Percentiles rank a stretch among this genome's conserved stretches.
phyloP scores from a whole-genome alignment of 768 basidiomycete species.

The Suillus subluteus region DNA sequence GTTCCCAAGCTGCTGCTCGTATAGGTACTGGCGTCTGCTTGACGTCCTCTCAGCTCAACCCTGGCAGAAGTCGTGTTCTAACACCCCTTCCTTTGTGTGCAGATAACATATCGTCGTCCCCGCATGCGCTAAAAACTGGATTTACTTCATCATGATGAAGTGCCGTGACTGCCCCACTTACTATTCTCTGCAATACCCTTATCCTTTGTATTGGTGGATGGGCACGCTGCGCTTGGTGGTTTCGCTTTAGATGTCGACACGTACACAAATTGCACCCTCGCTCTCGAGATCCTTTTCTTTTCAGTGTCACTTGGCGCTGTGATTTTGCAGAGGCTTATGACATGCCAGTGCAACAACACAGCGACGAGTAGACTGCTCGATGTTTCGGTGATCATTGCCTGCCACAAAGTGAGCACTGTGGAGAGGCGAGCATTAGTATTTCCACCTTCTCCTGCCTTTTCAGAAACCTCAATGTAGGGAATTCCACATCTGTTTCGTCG shows the following conservation, averaged over 20 bases:
- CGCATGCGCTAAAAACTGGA: not conserved
- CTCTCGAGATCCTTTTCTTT: not conserved
- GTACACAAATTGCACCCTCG: not conserved
- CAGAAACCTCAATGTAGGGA: not conserved
- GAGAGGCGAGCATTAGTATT: not conserved
- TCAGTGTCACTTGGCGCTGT: not conserved
- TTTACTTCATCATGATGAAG: too few species aligned
- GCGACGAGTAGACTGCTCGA: not conserved
- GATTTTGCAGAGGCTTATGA: not conserved
- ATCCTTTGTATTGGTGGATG: too few species aligned
- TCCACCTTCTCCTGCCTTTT: not conserved
- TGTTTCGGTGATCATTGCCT: not conserved
- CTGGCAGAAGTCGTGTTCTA: not conserved
- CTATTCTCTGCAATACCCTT: too few species aligned
- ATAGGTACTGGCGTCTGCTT: too few species aligned
- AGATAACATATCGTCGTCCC: not conserved
- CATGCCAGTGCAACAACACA: not conserved
- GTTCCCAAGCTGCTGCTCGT: too few species aligned
- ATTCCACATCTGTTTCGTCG: not conserved
- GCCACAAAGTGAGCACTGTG: not conserved
- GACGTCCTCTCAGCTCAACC: too few species aligned
- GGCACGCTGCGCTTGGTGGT: too few species aligned
- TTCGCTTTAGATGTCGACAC: not conserved
- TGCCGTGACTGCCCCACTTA: too few species aligned
- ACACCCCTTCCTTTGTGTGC: not conserved